Base-by-base conservation (phyloP, 345 rosid genomes). In the Gossypium turneri region DNA sequence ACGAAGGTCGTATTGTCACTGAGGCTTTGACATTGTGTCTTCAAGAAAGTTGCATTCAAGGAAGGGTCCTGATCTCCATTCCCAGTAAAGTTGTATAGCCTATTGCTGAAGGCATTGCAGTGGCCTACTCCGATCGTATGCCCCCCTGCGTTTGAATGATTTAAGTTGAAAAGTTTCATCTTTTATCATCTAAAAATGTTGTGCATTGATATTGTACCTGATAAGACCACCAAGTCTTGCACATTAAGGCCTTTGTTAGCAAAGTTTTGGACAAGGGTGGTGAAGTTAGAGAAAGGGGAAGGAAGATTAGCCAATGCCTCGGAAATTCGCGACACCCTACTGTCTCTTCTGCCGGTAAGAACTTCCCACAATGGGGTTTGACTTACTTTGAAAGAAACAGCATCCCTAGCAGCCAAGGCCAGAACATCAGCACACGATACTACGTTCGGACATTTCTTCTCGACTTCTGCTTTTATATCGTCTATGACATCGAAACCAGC, bases 41-140 rank as follows among this genome's bases (percentile, higher is more conserved):
- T 91, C 44, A 88, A 78, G 17, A 74, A 74, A 1, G 69, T 73
- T 0, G 86, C 29, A 80, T 85, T 74, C 73, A 91, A 77, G 1
- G 85, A 80, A 4, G 93, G 93, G 69, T 91, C 92, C 44, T 86
- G 79, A 72, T 84, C 88, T 41, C 93, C 93, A 61, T 11, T 82
- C 29, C 89, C 89, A 3, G 88, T 86, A 83, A 93, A 90, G 79
- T 90, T 91, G 90, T 89, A 93, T 10, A 91, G 85, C 67, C 93
- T 78, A 81, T 74, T 68, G 78, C 86, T 51, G 80, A 93, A 82
- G 12, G 76, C 34, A 27, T 78, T 83, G 82, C 94, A 82, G 66
- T 87, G 90, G 2, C 86, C 89, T 29, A 78, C 15, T 66, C 94
- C 94, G 27, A 92, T 76, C 1, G 89, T 90, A 83, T 92, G 94